Conservation (phyloP, 2,329 filamentous ascomycete species). For the Aspergillus transmontanensis region DNA sequence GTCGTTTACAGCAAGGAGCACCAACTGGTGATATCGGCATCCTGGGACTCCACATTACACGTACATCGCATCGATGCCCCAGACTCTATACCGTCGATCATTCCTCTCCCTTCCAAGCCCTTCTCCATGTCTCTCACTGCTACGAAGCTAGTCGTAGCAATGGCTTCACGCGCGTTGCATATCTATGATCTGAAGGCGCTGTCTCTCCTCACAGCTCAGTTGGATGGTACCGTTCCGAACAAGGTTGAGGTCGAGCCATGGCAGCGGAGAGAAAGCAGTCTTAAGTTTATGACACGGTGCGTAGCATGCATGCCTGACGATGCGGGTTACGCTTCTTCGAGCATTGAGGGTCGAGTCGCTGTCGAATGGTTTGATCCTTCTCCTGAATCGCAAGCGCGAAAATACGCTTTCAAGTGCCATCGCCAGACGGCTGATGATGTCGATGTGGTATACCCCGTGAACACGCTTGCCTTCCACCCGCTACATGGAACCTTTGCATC, state of each 20-base stretch:
- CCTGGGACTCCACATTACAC: constrained; percentile 91
- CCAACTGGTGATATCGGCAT: constrained; percentile 80
- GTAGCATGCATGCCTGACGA: constrained; percentile 97
- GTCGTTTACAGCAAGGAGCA: constrained; percentile 79
- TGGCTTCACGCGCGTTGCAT: constrained; percentile 89
- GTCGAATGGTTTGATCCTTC: constrained; percentile 98
- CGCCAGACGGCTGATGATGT: constrained; percentile 69
- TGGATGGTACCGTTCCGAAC: constrained; percentile 43
- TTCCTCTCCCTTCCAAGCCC: constrained; percentile 80
- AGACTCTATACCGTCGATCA: constrained; percentile 59
- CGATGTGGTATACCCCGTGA: constrained; percentile 89
- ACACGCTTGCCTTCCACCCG: constrained; percentile 86
- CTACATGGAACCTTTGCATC: constrained; percentile 81
- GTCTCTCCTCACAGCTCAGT: constrained; percentile 54
- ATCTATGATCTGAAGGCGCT: constrained; percentile 87
- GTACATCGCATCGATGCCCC: constrained; percentile 64
- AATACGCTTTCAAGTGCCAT: constrained; percentile 99
- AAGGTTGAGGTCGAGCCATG: constrained; percentile 69
- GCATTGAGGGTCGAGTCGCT: constrained; percentile 92
- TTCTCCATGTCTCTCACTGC: constrained; percentile 79
- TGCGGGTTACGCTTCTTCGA: constrained; percentile 86
- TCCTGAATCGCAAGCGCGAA: constrained; percentile 81
- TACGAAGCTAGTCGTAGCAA: constrained; percentile 89
- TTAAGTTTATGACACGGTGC: constrained; percentile 94
- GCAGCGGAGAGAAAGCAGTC: constrained; percentile 89